Evolutionary conservation across 2,329 filamentous ascomycete genomes (phyloP).

Genomic region (Hypoxylon sp.): DNA sequence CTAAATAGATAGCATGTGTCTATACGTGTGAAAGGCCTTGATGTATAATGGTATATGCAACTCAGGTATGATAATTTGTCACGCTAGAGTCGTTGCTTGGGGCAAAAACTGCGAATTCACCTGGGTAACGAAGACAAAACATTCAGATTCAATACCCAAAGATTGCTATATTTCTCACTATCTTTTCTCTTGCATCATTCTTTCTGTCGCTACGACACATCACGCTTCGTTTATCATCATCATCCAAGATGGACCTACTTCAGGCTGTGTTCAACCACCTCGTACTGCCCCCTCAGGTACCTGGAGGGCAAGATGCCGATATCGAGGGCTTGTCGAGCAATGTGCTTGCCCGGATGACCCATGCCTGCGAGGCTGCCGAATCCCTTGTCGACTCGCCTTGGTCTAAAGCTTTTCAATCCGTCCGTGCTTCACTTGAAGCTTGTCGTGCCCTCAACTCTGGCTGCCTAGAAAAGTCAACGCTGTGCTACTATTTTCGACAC

Average conservation of each 20-base stretch:
- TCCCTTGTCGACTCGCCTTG: conserved; percentile 15
- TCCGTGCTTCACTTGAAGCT: conserved; percentile 25
- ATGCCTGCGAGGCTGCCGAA: conserved; percentile 17
- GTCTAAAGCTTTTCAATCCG: conserved; percentile 26
- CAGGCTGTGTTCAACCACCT: conserved; percentile 51
- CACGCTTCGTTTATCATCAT: background rate
- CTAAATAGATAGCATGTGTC: background rate
- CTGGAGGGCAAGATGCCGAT: conserved; percentile 46
- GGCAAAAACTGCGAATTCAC: too few relatives aligned
- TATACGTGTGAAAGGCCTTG: background rate
- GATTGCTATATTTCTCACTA: too few relatives aligned
- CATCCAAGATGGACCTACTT: conserved; percentile 18
- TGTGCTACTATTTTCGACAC: conserved; percentile 25
- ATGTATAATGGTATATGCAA: background rate
- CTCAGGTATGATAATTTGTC: too few relatives aligned
- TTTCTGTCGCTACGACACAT: too few relatives aligned
- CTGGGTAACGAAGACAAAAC: too few relatives aligned
- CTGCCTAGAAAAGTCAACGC: conserved; percentile 29
- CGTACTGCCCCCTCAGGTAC: conserved; percentile 53
- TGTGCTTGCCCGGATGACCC: conserved; percentile 42
- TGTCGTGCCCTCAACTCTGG: conserved; percentile 35
- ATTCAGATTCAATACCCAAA: too few relatives aligned
- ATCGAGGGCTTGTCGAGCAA: conserved; percentile 40
- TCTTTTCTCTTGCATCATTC: too few relatives aligned
- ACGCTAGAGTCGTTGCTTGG: too few relatives aligned